Evolutionary conservation across 1,284 basidiomycete species (phyloP).

Genomic region (Austroboletus niveus): DNA sequence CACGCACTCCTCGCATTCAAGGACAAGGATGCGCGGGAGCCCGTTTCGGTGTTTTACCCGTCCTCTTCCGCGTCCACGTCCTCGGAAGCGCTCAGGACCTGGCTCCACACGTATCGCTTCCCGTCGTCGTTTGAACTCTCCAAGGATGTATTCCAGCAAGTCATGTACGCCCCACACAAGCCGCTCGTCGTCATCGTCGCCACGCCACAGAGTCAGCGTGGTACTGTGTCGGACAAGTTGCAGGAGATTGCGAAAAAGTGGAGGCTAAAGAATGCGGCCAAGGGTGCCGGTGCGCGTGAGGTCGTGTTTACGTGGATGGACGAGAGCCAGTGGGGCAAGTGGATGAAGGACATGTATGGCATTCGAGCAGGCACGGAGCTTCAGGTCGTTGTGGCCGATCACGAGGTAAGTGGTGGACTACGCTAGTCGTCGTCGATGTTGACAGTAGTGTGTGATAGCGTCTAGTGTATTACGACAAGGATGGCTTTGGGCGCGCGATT

Average conservation of each 20-base stretch:
- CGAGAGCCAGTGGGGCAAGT: slow-evolving; percentile 72
- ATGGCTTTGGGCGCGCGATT: slow-evolving; percentile 51
- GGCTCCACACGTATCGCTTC: slow-evolving; percentile 67
- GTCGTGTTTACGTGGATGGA: slow-evolving; percentile 90
- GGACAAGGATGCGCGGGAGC: slow-evolving; percentile 50
- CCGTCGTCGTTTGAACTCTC: slow-evolving; percentile 72
- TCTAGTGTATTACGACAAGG: slow-evolving; percentile 65
- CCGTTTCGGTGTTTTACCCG: slow-evolving; percentile 38
- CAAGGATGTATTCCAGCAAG: slow-evolving; percentile 70
- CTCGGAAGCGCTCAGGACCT: slow-evolving; percentile 37
- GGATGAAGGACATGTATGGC: slow-evolving; percentile 88
- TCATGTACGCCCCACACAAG: slow-evolving; percentile 75
- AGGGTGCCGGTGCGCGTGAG: slow-evolving; percentile 36
- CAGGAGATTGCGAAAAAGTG: slow-evolving; percentile 62
- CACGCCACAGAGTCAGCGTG: slow-evolving; percentile 38
- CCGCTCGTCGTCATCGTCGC: slow-evolving; percentile 79
- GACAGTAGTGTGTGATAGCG: slow-evolving; percentile 38
- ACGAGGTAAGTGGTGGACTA: slow-evolving; percentile 42
- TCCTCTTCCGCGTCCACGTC: slow-evolving; percentile 3
- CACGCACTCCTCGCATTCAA: slow-evolving; percentile 78
- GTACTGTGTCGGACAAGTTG: slow-evolving; percentile 47
- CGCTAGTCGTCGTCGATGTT: neutral
- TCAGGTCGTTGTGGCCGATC: slow-evolving; percentile 74
- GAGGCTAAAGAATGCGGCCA: slow-evolving; percentile 39
- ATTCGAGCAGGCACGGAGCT: slow-evolving; percentile 49